Evolutionary conservation across 495 filamentous ascomycete genomes (phyloP).

Genomic region (Amniculicola lignicola): DNA sequence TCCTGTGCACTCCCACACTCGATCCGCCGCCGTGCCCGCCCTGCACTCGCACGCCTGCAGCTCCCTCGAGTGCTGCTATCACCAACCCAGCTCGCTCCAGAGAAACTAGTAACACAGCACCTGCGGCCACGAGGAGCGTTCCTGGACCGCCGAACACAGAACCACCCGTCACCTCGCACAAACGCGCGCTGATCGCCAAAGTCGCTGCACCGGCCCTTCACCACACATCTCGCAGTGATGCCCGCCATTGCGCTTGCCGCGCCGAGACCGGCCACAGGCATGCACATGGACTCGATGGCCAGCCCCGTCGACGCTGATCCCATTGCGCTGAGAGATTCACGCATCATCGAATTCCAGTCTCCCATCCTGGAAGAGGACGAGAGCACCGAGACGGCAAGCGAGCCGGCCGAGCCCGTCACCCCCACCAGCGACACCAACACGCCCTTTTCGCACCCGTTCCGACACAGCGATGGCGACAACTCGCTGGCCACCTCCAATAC

Average conservation of each 20-base stretch:
- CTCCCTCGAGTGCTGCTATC: constrained; percentile 22
- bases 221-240: constrained; percentile 13
- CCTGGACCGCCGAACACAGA: constrained; percentile 4
- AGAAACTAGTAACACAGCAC: constrained; percentile 29
- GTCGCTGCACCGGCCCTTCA: neutral
- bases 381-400: constrained; percentile 33
- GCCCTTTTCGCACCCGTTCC: constrained; percentile 20
- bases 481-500: neutral
- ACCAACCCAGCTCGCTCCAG: constrained; percentile 31
- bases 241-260: neutral
- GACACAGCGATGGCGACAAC: constrained; percentile 20
- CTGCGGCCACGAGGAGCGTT: constrained; percentile 3
- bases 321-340: constrained; percentile 22
- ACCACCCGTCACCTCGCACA: constrained; percentile 18
- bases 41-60: constrained; percentile 16
- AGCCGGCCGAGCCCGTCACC: constrained; percentile 32
- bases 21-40: constrained; percentile 19
- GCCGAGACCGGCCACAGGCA: neutral
- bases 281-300: constrained; percentile 11
- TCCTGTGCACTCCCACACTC: neutral
- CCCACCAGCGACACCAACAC: constrained; percentile 32
- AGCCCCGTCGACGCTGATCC: neutral
- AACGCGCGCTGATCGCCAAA: constrained; percentile 24
- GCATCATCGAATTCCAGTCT: constrained; percentile 18
- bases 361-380: constrained; percentile 35